These are phyloP conservation scores for Hemisphaericaspora xylanilytica DNA, from an alignment of 1,139 yeast genomes.

Conservation along the genomic window DNA sequence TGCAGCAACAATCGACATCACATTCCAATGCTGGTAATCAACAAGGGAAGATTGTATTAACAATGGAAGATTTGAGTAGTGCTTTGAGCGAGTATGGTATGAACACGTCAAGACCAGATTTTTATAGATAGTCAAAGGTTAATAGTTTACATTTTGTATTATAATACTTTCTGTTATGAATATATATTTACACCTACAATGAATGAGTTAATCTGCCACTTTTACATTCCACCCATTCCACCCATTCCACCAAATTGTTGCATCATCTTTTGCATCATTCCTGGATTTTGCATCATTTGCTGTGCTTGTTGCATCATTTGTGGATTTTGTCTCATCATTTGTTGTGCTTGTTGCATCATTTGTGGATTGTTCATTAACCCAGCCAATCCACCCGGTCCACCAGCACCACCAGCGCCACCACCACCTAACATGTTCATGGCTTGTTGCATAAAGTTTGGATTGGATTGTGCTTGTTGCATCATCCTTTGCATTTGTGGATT, in stretches of 20 bases:
- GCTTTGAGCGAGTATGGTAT: conserved; percentile 92
- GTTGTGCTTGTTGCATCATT: conserved; percentile 48
- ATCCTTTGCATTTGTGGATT: conserved; percentile 40
- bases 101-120: conserved; percentile 88
- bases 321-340: conserved; percentile 69
- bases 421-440: conserved; percentile 57
- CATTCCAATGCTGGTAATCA: conserved; percentile 52
- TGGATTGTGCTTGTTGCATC: conserved; percentile 50
- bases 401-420: conserved; percentile 48
- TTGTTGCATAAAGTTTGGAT: conserved; percentile 55
- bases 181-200: conserved; percentile 1
- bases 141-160: background rate
- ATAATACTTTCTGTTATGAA: background rate
- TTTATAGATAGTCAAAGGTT: conserved; percentile 45
- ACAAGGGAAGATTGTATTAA: conserved; percentile 75
- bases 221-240: background rate
- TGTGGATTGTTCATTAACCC: conserved; percentile 51
- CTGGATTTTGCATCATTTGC: conserved; percentile 54
- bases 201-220: too few relatives aligned
- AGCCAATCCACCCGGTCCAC: conserved; percentile 58
- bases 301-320: conserved; percentile 64
- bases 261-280: conserved; percentile 76
- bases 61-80: conserved; percentile 85
- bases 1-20: conserved; percentile 29
- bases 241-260: conserved; percentile 53